These are phyloP conservation scores for Blastobotrys americana DNA, from an alignment of 805 yeast genomes.

Conservation along the genomic window DNA sequence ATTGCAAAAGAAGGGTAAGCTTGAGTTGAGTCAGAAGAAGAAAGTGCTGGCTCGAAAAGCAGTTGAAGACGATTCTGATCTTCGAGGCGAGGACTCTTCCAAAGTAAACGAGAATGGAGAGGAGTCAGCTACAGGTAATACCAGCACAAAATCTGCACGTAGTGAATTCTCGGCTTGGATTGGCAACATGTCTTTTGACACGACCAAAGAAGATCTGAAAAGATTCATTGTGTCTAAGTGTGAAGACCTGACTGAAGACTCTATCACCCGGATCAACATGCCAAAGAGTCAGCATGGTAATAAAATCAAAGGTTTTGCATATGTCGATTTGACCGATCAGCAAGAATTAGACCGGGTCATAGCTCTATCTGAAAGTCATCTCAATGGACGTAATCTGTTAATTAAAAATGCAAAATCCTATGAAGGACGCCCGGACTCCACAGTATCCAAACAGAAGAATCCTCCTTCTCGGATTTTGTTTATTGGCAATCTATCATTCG, in stretches of 20 bases:
- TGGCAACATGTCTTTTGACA: slow-evolving; percentile 84
- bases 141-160: slow-evolving; percentile 17
- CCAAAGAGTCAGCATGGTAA: slow-evolving; percentile 58
- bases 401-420: slow-evolving; percentile 75
- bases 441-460: slow-evolving; percentile 40
- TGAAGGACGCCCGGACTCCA: slow-evolving; percentile 75
- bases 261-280: slow-evolving; percentile 68
- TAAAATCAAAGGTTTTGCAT: slow-evolving; percentile 67
- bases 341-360: slow-evolving; percentile 58
- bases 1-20: slow-evolving; percentile 58
- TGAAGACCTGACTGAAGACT: slow-evolving; percentile 40
- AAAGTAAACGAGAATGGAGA: slow-evolving; percentile 30
- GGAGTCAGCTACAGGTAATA: slow-evolving; percentile 6
- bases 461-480: slow-evolving; percentile 86
- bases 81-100: slow-evolving; percentile 20
- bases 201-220: slow-evolving; percentile 64
- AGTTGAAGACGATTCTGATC: slow-evolving; percentile 19
- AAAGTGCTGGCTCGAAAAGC: slow-evolving; percentile 32
- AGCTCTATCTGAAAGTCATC: slow-evolving; percentile 56
- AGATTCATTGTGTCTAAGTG: slow-evolving; percentile 55
- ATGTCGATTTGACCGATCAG: slow-evolving; percentile 65
- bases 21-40: slow-evolving; percentile 34
- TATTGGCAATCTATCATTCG: slow-evolving; percentile 90
- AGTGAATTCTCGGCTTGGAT: slow-evolving; percentile 82
- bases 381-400: slow-evolving; percentile 79